These are phyloP conservation scores for Pulveroboletus sp. DNA, from an alignment of 768 basidiomycete species.

Conservation along the genomic window DNA sequence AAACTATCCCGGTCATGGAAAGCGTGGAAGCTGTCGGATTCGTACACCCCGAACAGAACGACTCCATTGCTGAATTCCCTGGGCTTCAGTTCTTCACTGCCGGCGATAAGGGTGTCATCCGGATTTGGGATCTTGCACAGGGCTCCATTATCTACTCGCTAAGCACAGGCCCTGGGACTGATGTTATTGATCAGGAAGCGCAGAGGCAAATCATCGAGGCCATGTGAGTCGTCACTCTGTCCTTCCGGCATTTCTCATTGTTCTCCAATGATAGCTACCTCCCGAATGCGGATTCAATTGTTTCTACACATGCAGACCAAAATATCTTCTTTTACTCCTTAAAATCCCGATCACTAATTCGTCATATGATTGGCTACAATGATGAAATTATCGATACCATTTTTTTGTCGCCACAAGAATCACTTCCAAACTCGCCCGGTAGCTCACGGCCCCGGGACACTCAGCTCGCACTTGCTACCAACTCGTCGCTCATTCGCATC, in stretches of 20 bases:
- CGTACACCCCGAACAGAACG: slow-evolving; percentile 45
- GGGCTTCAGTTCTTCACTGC: slow-evolving; percentile 77
- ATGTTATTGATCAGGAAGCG: slow-evolving; percentile 56
- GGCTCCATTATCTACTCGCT: slow-evolving; percentile 60
- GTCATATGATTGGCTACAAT: slow-evolving; percentile 94
- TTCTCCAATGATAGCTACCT: slow-evolving; percentile 52
- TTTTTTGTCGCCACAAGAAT: slow-evolving; percentile 56
- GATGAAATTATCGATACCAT: slow-evolving; percentile 93
- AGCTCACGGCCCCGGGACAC: slow-evolving; percentile 43
- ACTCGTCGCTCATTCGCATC: slow-evolving; percentile 90
- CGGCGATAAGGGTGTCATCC: slow-evolving; percentile 83
- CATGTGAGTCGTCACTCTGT: slow-evolving; percentile 53
- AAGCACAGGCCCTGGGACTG: slow-evolving; percentile 37
- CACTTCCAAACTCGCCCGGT: slow-evolving; percentile 18
- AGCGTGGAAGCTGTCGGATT: slow-evolving; percentile 85
- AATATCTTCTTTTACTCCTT: slow-evolving; percentile 92
- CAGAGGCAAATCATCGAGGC: slow-evolving; percentile 80
- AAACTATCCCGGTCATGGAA: slow-evolving; percentile 80
- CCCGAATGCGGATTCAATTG: slow-evolving; percentile 54
- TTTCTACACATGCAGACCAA: slow-evolving; percentile 92
- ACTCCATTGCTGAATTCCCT: slow-evolving; percentile 31
- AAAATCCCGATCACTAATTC: slow-evolving; percentile 52
- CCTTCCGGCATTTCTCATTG: slow-evolving; percentile 13
- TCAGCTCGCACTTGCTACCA: slow-evolving; percentile 92
- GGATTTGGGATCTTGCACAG: slow-evolving; percentile 76